Conservation (phyloP, 176 grass and related monocot species). For the Calamus simplicifolius region DNA sequence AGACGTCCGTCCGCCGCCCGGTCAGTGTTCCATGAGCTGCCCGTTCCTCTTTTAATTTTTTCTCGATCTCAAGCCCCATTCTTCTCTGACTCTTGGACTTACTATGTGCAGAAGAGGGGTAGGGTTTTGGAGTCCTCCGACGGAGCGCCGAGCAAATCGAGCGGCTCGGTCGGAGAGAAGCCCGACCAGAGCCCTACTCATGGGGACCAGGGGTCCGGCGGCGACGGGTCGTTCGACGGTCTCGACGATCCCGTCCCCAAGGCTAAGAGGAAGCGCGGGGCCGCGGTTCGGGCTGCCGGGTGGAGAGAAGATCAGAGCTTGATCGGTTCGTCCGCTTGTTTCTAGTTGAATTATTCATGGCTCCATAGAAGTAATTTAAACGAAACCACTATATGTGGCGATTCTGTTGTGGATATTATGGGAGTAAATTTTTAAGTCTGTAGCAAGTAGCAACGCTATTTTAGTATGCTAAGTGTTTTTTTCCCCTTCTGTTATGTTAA, state of each 20-base stretch:
- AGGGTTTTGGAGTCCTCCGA: constrained; percentile 29
- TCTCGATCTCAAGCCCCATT: not conserved
- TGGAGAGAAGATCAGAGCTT: constrained; percentile 45
- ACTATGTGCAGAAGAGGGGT: constrained; percentile 28
- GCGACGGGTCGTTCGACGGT: constrained; percentile 25
- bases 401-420: no score
- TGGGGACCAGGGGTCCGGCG: constrained; percentile 21
- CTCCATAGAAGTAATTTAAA: no score
- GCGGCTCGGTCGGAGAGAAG: constrained; percentile 5
- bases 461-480: no score
- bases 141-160: constrained; percentile 10
- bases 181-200: constrained; percentile 19
- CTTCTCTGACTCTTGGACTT: constrained; percentile 6
- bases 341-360: no score
- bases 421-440: no score
- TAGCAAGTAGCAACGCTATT: no score
- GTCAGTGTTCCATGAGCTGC: constrained; percentile 11
- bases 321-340: constrained; percentile 24
- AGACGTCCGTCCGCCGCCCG: constrained; percentile 28
- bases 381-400: no score
- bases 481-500: no score
- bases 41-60: not conserved
- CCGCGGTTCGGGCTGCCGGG: constrained; percentile 20
- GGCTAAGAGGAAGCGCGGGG: constrained; percentile 35
- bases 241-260: constrained; percentile 28